Conservation (phyloP, 176 grass and related monocot species). For the Lolium multiflorum region DNA sequence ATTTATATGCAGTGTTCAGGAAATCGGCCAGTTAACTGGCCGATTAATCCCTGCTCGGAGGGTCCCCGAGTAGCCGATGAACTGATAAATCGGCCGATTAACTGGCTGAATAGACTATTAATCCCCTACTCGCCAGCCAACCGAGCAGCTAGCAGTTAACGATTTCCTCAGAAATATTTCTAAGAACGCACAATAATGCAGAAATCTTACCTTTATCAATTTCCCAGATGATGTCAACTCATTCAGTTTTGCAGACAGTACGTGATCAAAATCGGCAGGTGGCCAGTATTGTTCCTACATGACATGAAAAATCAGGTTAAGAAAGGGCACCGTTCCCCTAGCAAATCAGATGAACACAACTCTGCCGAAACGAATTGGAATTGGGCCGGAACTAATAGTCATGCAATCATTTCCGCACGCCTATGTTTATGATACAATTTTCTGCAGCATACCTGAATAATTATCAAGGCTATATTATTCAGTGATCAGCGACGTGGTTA, state of each 20-base stretch:
- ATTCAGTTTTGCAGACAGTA: constrained; percentile 79
- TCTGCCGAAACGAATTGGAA: neutral
- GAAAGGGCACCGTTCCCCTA: constrained; percentile 13
- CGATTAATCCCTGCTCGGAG: no score
- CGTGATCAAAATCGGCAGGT: constrained; percentile 77
- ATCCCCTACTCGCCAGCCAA: no score
- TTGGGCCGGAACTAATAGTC: neutral
- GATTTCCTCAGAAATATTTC: neutral
- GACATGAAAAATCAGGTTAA: constrained; percentile 46
- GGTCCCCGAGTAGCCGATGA: no score
- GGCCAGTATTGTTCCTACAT: constrained; percentile 82
- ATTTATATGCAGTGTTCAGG: neutral
- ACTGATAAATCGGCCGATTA: no score
- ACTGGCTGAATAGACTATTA: no score
- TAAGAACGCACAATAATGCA: constrained; percentile 25
- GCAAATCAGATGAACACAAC: constrained; percentile 10
- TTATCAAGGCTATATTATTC: neutral
- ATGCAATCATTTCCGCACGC: neutral
- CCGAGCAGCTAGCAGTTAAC: no score
- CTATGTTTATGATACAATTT: neutral
- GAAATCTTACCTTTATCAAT: constrained; percentile 72
- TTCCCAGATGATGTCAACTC: constrained; percentile 65
- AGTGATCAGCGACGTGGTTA: neutral
- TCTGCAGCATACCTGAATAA: neutral
- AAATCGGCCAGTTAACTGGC: no score